Evolutionary conservation across 2,329 filamentous ascomycete species (phyloP).

Genomic region (Juglanconis juglandina): DNA sequence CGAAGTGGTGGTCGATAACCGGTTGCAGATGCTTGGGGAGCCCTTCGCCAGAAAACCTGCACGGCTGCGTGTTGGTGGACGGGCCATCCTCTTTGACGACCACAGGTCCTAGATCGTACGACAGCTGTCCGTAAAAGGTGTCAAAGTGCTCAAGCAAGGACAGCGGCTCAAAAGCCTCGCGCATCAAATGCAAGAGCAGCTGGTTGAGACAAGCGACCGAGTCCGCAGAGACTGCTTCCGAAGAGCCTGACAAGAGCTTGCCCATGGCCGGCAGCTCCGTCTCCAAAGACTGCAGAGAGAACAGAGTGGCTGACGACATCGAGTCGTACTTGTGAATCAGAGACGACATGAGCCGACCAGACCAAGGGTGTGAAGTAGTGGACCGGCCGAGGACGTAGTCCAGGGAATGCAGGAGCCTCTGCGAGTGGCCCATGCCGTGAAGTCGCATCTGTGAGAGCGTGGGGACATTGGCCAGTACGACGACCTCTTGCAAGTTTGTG

Average conservation of each 20-base stretch:
- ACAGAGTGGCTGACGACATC: conserved; percentile 52
- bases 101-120: conserved; percentile 18
- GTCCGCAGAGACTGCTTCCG: conserved; percentile 46
- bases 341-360: conserved; percentile 44
- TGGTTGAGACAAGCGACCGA: conserved; percentile 47
- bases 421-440: conserved; percentile 34
- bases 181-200: conserved; percentile 45
- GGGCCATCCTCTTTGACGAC: conserved; percentile 23
- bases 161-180: conserved; percentile 35
- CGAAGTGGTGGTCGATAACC: conserved; percentile 40
- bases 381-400: conserved; percentile 40
- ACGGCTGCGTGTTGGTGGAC: conserved; percentile 26
- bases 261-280: conserved; percentile 61
- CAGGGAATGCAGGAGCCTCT: conserved; percentile 43
- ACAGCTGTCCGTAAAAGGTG: conserved; percentile 23
- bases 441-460: conserved; percentile 42
- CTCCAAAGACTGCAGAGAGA: conserved; percentile 61
- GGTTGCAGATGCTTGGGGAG: conserved; percentile 33
- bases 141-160: conserved; percentile 26
- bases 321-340: conserved; percentile 54
- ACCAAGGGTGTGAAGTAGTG: conserved; percentile 40
- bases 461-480: conserved; percentile 46
- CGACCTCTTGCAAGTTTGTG: conserved; percentile 35
- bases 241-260: conserved; percentile 49
- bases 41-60: background rate